Conservation (phyloP, 768 basidiomycete species). For the Cantharellus cinnabarinus region DNA sequence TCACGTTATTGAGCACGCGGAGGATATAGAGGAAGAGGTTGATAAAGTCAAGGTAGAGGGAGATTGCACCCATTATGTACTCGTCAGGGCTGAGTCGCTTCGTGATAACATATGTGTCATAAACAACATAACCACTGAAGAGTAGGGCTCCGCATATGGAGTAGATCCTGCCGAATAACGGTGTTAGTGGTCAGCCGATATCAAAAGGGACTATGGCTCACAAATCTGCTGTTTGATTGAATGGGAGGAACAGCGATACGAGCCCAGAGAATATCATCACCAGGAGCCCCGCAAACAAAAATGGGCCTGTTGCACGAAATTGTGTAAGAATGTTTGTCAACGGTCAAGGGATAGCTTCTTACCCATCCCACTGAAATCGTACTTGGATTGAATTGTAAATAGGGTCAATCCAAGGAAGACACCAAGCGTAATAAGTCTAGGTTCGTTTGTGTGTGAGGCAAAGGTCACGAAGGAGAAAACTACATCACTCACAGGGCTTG, state of each 20-base stretch:
- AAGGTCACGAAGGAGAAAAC: constrained; percentile 6
- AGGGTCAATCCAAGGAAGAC: constrained; percentile 86
- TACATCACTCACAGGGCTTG: constrained; percentile 52
- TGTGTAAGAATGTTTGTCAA: background rate
- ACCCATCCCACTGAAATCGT: constrained; percentile 84
- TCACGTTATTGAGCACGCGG: constrained; percentile 44
- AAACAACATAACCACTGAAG: constrained; percentile 67
- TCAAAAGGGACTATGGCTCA: background rate
- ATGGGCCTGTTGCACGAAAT: constrained; percentile 24
- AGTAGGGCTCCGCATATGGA: constrained; percentile 59
- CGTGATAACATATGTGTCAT: constrained; percentile 82
- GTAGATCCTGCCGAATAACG: constrained; percentile 22
- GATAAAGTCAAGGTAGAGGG: constrained; percentile 66
- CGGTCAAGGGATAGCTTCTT: background rate
- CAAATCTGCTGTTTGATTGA: constrained; percentile 60
- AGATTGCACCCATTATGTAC: constrained; percentile 75
- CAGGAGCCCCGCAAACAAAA: constrained; percentile 67
- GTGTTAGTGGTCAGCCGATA: background rate
- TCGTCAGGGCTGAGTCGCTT: constrained; percentile 81
- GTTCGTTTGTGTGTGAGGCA: background rate
- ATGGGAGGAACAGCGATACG: constrained; percentile 74
- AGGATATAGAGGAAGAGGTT: constrained; percentile 39
- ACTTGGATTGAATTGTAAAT: constrained; percentile 93
- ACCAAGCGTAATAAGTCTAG: constrained; percentile 66
- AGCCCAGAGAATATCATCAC: constrained; percentile 54